Percentiles rank a stretch among this genome's conserved stretches.
These are phyloP conservation scores for Oryza officinalis DNA, from an alignment of 176 grass and related monocot genomes.

Conservation along the genomic window DNA sequence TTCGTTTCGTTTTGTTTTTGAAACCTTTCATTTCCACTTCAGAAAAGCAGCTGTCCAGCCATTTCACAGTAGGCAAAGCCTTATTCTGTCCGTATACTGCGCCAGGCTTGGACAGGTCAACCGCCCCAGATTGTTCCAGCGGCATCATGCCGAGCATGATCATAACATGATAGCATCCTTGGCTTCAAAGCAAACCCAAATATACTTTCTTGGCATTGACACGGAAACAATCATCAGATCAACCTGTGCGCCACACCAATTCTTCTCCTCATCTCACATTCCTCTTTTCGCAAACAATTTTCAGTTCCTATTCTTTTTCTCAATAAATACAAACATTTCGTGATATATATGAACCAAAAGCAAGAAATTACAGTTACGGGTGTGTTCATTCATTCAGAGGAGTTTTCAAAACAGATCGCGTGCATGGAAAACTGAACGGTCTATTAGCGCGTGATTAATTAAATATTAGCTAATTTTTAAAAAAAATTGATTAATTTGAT, in stretches of 20 bases:
- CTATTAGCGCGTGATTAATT: no score
- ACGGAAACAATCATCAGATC: not conserved
- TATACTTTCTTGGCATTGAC: slow-evolving; percentile 30
- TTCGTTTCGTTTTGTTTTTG: not conserved
- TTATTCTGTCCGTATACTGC: not conserved
- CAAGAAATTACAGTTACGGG: not conserved
- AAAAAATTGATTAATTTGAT: no score
- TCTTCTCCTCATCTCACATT: not conserved
- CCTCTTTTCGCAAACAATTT: not conserved
- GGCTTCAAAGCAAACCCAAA: slow-evolving; percentile 44
- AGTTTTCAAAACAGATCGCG: no score
- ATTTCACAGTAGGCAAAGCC: not conserved
- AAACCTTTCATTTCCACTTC: not conserved
- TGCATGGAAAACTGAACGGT: no score
- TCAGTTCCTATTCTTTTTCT: not conserved
- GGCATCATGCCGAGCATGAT: slow-evolving; percentile 8
- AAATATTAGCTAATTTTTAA: no score
- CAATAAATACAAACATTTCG: not conserved
- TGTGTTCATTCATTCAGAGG: no score
- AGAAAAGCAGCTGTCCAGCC: not conserved
- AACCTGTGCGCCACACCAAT: not conserved
- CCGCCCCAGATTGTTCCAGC: slow-evolving; percentile 34
- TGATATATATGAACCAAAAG: not conserved
- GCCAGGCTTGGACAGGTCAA: slow-evolving; percentile 31
- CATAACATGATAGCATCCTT: slow-evolving; percentile 35